Conservation (phyloP, 116 monocot genomes). For the Papilionanthe hybrid region DNA sequence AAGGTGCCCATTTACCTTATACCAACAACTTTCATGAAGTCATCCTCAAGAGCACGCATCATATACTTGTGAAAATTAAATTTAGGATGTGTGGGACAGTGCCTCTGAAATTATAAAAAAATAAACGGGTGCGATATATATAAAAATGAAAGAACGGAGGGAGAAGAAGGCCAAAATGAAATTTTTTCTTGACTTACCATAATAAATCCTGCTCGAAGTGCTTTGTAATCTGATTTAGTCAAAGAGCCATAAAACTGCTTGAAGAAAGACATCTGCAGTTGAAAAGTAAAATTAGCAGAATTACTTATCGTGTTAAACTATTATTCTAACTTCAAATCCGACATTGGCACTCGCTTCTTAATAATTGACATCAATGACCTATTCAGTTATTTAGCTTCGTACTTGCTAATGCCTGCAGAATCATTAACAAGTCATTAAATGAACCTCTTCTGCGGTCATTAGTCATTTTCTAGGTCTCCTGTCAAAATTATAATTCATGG, state of each 20-base stretch:
- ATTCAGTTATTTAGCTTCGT: neutral
- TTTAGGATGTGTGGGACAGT: conserved; percentile 31
- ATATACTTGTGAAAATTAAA: conserved; percentile 93
- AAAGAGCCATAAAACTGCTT: conserved; percentile 89
- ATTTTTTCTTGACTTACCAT: conserved; percentile 29
- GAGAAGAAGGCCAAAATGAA: neutral
- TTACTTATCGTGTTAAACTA: neutral
- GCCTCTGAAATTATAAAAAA: conserved; percentile 43
- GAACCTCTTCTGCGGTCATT: neutral
- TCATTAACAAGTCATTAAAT: neutral
- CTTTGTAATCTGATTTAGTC: conserved; percentile 75
- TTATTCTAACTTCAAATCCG: neutral
- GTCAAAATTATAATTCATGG: neutral
- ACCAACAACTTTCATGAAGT: conserved; percentile 91
- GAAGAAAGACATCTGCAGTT: conserved; percentile 72
- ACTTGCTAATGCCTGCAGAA: neutral
- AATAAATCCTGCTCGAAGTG: conserved; percentile 71
- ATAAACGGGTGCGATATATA: neutral
- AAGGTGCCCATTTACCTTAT: conserved; percentile 50
- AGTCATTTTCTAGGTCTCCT: neutral
- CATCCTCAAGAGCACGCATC: conserved; percentile 83
- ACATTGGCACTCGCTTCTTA: neutral
- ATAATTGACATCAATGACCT: neutral
- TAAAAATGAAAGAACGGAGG: neutral
- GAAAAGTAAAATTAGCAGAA: conserved; percentile 6